These are phyloP conservation scores for Colletotrichum sp. DNA, from an alignment of 2,329 filamentous ascomycete species.

Conservation along the genomic window DNA sequence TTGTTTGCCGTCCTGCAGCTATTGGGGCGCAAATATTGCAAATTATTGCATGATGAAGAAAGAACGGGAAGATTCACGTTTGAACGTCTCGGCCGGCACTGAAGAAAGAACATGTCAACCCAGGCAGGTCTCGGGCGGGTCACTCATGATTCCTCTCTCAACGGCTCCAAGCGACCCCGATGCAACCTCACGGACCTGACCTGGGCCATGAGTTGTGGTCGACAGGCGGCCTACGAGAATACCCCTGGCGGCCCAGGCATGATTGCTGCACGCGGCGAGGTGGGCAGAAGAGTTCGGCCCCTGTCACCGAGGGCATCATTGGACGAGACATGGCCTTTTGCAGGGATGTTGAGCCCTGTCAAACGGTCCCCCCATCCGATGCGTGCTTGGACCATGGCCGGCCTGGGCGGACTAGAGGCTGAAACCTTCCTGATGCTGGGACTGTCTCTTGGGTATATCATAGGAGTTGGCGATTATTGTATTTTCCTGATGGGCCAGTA, in stretches of 20 bases:
- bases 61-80: background rate
- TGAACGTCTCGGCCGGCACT: background rate
- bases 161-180: background rate
- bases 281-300: background rate
- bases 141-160: background rate
- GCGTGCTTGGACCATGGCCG: constrained; percentile 10
- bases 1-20: background rate
- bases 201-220: background rate
- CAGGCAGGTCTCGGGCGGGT: background rate
- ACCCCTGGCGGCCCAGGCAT: background rate
- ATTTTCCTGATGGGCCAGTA: background rate
- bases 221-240: background rate
- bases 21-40: background rate
- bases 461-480: background rate
- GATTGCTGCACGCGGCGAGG: background rate
- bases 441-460: background rate
- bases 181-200: background rate
- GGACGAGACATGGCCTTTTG: background rate
- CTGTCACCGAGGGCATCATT: background rate
- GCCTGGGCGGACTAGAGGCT: background rate
- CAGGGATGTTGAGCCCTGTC: constrained; percentile 8
- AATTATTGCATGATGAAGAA: background rate
- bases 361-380: background rate
- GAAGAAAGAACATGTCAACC: background rate
- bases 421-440: constrained; percentile 18